phyloP scores from a whole-genome alignment of 805 yeast genomes.

The Yueomyces sinensis region DNA sequence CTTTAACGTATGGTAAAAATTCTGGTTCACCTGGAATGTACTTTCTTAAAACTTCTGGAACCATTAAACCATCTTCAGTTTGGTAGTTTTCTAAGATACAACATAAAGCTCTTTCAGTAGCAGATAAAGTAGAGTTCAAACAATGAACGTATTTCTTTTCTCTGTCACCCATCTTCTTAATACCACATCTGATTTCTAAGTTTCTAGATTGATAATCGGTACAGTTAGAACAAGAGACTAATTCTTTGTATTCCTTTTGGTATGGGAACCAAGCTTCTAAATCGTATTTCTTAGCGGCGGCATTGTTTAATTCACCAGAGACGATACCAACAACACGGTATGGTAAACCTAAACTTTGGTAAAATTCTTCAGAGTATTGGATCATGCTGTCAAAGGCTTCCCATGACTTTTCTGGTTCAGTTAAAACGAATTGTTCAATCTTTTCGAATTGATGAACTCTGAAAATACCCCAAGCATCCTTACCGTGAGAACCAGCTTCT shows the following conservation, averaged over 20 bases:
- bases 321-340: conserved; percentile 97
- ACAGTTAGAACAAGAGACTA: conserved; percentile 97
- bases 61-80: conserved; percentile 84
- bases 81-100: conserved; percentile 96
- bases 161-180: conserved; percentile 85
- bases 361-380: conserved; percentile 78
- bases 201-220: conserved; percentile 98
- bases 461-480: conserved; percentile 99
- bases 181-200: conserved; percentile 97
- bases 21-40: conserved; percentile 98
- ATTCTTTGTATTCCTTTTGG: conserved; percentile 96
- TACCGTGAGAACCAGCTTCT: conserved; percentile 99
- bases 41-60: conserved; percentile 91
- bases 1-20: conserved; percentile 81
- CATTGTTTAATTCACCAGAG: conserved; percentile 96
- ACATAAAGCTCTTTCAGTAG: conserved; percentile 96
- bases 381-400: conserved; percentile 95
- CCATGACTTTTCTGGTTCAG: conserved; percentile 99
- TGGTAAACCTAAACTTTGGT: conserved; percentile 82
- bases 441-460: conserved; percentile 98
- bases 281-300: conserved; percentile 98
- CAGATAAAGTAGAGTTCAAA: conserved; percentile 92
- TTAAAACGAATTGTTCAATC: conserved; percentile 88
- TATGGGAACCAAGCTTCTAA: conserved; percentile 99
- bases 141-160: conserved; percentile 98